Base-by-base conservation (phyloP, 2,329 filamentous ascomycete genomes). In the Stagonosporopsis tanaceti region DNA sequence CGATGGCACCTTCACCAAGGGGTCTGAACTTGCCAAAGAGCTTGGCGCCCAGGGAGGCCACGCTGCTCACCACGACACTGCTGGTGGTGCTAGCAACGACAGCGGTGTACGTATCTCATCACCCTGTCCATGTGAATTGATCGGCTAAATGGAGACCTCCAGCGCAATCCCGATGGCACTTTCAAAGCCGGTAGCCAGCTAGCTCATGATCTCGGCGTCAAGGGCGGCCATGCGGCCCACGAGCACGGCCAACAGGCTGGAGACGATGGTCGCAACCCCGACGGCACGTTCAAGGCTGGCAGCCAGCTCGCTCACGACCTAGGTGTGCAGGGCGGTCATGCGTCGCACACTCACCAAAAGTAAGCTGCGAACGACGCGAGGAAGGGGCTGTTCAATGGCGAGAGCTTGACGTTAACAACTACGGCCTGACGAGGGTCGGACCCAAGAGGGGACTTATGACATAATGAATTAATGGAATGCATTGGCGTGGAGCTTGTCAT, bases 131-230 rank as follows among this genome's bases (percentile, higher is more conserved):
- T 4, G 1, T 22, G 15, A 17, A 2, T 6, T 25, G 3, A 14
- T 35, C 9, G 6, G 9, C 17, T 17, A 17, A 51, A 28, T 57
- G 15, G 50, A 17, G n/a, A 7, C 6, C 30, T 32, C 24, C 20
- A 51, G 50, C 56, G 70, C 35, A 82, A 83, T 28, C 83, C 78
- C 66, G 72, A 76, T 48, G 74, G 75, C 41, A 76, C 74, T 12
- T 77, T 77, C 66, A 72, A 69, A 61, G 62, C 67, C 48, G 75
- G 75, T 25, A 69, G 69, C 51, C 64, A 75, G 50, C 64, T 73
- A n/a, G 74, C 75, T 30, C 67, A 71, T 47, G 72, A 76, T 45
- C 66, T 76, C 2, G 75, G 75, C 24, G 63, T 65, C 12, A 65
- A 73, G 58, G 74, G 74, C 2, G 70, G 70, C 17, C 67, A 71